phyloP scores from a whole-genome alignment of 139 green algal genomes.

The Limnomonas spitsbergensis region DNA sequence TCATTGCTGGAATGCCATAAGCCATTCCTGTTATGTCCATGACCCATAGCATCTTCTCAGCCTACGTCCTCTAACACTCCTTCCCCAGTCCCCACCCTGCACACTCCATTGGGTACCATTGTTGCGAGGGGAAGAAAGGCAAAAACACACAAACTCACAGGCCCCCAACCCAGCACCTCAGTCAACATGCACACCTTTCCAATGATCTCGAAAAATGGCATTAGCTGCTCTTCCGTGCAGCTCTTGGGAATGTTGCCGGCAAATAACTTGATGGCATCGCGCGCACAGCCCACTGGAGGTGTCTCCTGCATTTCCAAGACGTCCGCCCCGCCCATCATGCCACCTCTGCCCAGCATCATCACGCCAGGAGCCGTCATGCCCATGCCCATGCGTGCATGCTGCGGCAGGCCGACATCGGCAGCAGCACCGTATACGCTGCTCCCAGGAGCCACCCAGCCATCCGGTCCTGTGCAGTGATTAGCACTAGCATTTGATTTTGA shows the following conservation, averaged over 20 bases:
- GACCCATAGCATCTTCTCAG: no score
- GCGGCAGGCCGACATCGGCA: background rate
- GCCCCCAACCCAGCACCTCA: background rate
- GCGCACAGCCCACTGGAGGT: conserved; percentile 22
- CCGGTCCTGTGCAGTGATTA: background rate
- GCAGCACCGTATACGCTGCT: background rate
- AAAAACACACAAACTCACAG: no score
- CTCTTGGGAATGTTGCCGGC: conserved; percentile 67
- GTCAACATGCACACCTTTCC: conserved; percentile 25
- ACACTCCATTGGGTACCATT: no score
- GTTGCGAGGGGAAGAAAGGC: no score
- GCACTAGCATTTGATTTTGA: no score
- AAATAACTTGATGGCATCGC: conserved; percentile 55
- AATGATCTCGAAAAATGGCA: conserved; percentile 56
- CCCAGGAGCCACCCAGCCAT: background rate
- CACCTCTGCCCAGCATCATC: background rate
- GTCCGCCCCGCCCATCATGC: background rate
- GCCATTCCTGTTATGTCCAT: no score
- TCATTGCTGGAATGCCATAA: no score
- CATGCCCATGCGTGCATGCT: background rate
- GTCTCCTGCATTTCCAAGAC: background rate
- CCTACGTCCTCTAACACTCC: no score
- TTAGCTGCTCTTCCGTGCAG: conserved; percentile 59
- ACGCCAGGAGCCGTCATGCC: background rate
- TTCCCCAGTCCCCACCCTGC: no score